Percentiles rank a stretch among this genome's conserved stretches.
phyloP scores from a whole-genome alignment of 1,284 basidiomycete genomes.

The Rhodotorula sp. region DNA sequence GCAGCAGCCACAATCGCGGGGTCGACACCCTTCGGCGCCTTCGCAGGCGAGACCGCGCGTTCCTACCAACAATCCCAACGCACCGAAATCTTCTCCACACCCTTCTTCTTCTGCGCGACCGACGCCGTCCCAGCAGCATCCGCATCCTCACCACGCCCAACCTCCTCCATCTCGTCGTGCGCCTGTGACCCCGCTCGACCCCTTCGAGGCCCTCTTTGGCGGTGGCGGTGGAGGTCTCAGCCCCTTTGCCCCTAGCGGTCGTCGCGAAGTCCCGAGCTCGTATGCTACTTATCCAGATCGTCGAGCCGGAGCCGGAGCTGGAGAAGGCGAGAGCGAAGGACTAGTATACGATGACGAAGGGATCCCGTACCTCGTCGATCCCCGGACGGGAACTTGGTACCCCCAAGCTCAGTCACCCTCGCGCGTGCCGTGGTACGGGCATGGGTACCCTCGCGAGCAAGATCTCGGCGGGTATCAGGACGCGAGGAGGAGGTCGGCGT shows the following conservation, averaged over 20 bases:
- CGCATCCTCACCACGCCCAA: background rate
- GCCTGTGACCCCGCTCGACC: background rate
- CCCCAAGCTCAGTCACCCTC: background rate
- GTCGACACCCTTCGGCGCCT: background rate
- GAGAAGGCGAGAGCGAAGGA: background rate
- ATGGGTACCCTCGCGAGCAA: constrained; percentile 1
- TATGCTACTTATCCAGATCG: background rate
- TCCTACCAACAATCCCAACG: background rate
- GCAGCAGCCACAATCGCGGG: background rate
- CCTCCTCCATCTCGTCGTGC: too few relatives aligned
- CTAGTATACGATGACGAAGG: background rate
- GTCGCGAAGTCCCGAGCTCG: background rate
- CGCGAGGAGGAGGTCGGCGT: too few relatives aligned
- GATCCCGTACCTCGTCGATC: background rate
- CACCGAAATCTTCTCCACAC: background rate
- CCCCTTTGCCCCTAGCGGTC: background rate
- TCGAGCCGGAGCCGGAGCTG: background rate
- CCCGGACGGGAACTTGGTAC: background rate
- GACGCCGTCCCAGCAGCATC: background rate
- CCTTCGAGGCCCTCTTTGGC: background rate
- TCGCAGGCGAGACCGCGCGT: background rate
- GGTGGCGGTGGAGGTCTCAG: background rate
- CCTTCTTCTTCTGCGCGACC: background rate
- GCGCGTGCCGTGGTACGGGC: background rate
- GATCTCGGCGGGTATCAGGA: background rate